Evolutionary conservation across 2,329 filamentous ascomycete genomes (phyloP), one percentile per base, ranked within the genome.

Genomic region (Pyricularia sp.): DNA sequence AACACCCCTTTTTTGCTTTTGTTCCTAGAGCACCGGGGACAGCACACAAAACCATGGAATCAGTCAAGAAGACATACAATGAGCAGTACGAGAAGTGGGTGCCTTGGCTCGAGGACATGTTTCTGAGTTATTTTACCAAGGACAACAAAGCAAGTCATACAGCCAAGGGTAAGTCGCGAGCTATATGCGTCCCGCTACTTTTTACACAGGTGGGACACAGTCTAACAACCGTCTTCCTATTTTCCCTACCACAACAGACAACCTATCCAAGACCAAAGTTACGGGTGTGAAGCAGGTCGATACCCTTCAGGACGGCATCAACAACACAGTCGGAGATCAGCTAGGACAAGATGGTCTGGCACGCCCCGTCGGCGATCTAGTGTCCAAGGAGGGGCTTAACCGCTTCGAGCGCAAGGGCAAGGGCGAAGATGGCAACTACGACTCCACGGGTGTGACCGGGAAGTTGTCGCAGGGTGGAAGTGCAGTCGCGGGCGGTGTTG

Each of bases 91-190:
- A 92, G 76, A 84, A 80, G 74, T 93, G 90, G 90, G 85, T 92
- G 76, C 90, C 90, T 0, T 92, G 90, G 90, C 81, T 92, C 69
- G 90, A 93, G 78, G 90, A 93, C 77, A 78, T 87, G 70, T 92
- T 91, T 76, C 83, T 93, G 31, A 82, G 84, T 68, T 92, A 86
- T 83, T 92, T 92, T 78, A 91, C 89, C 74, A 90, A 89, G 71
- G 89, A 92, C 75, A 93, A 93, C 83, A 92, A 93, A 79, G 86
- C 89, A 5, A 89, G 86, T 76, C 92, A 92, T 74, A 82, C 86
- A 6, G 84, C 89, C 1, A 92, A 90, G 78, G 84, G 90, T 91
- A 77, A 30, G 28, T 26, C 12, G 12, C 11, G 9, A n/a, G 14
- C 23, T 28, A 31, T n/a, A n/a, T 28, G 6, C 23, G 33, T 6